A percentile compares a stretch with the other conserved stretches of the same genome.
Evolutionary conservation across 768 basidiomycete genomes (phyloP).

Genomic region (Artomyces pyxidatus): DNA sequence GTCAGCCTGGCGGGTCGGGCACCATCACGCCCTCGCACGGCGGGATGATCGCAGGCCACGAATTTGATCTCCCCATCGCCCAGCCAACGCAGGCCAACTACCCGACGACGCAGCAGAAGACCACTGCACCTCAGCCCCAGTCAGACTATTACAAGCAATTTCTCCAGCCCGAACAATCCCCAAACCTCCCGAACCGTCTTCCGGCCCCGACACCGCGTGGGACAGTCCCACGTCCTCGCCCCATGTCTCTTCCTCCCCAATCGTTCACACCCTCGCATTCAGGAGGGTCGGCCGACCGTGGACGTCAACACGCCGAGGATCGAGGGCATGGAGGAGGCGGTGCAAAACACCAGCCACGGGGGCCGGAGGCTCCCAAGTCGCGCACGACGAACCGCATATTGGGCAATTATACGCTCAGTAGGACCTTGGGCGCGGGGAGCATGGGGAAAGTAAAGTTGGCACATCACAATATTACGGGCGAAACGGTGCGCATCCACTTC

Average conservation of each 20-base stretch:
- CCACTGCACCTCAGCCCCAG: not conserved
- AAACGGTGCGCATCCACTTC: slow-evolving; percentile 60
- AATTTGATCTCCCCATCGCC: slow-evolving; percentile 55
- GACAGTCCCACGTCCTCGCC: slow-evolving; percentile 38
- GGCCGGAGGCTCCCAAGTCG: slow-evolving; percentile 18
- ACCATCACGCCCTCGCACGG: slow-evolving; percentile 43
- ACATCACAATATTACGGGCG: slow-evolving; percentile 78
- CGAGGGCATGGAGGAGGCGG: slow-evolving; percentile 6
- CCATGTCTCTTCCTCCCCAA: slow-evolving; percentile 73
- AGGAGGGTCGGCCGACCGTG: slow-evolving; percentile 19
- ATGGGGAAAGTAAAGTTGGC: slow-evolving; percentile 99
- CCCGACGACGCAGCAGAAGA: slow-evolving; percentile 9
- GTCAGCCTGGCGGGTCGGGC: slow-evolving; percentile 22
- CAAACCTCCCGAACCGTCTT: slow-evolving; percentile 24
- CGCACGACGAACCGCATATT: slow-evolving; percentile 48
- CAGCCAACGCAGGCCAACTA: slow-evolving; percentile 19
- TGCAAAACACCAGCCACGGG: slow-evolving; percentile 9
- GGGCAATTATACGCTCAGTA: slow-evolving; percentile 93
- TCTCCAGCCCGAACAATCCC: slow-evolving; percentile 17
- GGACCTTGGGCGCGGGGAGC: slow-evolving; percentile 94
- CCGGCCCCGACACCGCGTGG: slow-evolving; percentile 16
- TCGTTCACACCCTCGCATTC: slow-evolving; percentile 27
- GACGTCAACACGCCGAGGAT: slow-evolving; percentile 19
- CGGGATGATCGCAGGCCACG: slow-evolving; percentile 48
- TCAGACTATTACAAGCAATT: slow-evolving; percentile 5